Evolutionary conservation across 129 eudicot species (phyloP), one percentile per base, ranked within the genome.

Genomic region (Pseudognaphalium luteoalbum): DNA sequence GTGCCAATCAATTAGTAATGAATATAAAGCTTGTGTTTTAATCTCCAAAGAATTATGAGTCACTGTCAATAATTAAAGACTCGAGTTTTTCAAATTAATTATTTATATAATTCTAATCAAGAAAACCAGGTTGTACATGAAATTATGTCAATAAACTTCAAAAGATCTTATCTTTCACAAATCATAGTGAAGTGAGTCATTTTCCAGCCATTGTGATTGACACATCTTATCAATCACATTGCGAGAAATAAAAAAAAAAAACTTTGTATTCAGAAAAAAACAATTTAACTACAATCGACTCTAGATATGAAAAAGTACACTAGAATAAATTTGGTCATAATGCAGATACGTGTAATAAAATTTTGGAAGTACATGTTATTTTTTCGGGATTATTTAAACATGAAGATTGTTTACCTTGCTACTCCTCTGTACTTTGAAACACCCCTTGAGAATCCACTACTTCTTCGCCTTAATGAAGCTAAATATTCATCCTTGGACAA

Each of bases 351-450:
- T 15, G 16, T 59, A 62, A 14, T 17, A 4, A 74, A 16, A 32
- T 39, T 25, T 37, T 74, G 59, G 2, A 74, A 3, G 59, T 60
- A 20, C 15, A 16, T 6, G 57, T 9, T 68, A 41, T 41, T 22
- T 32, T 70, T 22, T 21, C 6, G 10, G 22, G 17, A 6, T 54
- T 11, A 41, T 34, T 25, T 11, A 61, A 41, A 30, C 9, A 66
- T 37, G 28, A 74, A 22, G 41, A 4, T 21, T 19, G 20, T 20
- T 51, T 88, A 95, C 99, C 90, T 89, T 57, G 99, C 97, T 11
- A 95, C 97, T 25, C 99, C 99, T 17, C 99, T 91, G 71, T 91
- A 95, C 78, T 91, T 89, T 0, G 99, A 95, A 79, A 87, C 97
- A 7, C 99, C 99, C 61, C 99, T 86, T 0, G 99, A 91, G 70